Evolutionary conservation across 169 alveolate species (phyloP).

Genomic region (Plasmodium sp.): DNA sequence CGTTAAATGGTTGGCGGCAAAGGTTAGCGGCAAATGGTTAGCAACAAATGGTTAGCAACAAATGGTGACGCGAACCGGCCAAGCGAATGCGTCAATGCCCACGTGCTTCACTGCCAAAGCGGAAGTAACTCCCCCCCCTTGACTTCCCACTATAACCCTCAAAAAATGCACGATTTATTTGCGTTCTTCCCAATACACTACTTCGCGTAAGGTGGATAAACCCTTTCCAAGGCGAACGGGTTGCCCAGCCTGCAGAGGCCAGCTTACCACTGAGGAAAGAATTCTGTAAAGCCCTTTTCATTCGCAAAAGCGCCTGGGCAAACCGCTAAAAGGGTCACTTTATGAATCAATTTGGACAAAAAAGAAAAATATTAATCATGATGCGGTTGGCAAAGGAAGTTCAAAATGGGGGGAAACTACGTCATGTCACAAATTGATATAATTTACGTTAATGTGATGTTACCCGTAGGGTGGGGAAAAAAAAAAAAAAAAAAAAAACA

Average conservation of each 20-base stretch:
- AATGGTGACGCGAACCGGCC: neutral
- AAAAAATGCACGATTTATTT: neutral
- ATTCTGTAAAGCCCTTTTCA: neutral
- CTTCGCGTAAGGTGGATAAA: neutral
- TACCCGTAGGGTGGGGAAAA: neutral
- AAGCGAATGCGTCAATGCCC: neutral
- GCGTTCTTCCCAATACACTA: neutral
- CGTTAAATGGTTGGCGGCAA: neutral
- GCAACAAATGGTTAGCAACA: neutral
- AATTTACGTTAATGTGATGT: neutral
- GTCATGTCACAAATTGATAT: neutral
- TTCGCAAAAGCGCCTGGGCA: neutral
- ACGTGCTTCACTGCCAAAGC: neutral
- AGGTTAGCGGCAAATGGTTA: neutral
- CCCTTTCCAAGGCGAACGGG: neutral
- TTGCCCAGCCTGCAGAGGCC: neutral
- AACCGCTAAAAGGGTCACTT: neutral
- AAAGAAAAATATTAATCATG: neutral
- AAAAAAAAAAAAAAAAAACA: neutral
- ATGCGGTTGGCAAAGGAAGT: constrained; percentile 9
- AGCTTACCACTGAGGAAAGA: neutral
- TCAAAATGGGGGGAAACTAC: neutral
- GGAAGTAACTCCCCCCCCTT: neutral
- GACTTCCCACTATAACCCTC: neutral
- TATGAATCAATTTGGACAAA: neutral